Evolutionary conservation across 352 stramenopile species (phyloP).

Genomic region (Phytophthora idaei): DNA sequence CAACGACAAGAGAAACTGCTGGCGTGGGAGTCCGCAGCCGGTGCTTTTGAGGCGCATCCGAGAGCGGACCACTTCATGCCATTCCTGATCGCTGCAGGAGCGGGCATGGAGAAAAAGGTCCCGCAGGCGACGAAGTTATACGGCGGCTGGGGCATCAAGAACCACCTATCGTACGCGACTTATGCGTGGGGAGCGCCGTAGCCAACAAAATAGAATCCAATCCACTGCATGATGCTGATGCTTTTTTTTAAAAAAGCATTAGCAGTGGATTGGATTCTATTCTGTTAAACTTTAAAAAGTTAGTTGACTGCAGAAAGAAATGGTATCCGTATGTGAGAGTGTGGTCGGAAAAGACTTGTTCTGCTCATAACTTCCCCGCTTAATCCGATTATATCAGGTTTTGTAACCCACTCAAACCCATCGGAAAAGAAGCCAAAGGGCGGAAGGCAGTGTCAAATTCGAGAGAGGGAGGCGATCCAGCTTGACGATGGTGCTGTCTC

Average conservation of each 20-base stretch:
- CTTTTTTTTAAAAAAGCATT: no score
- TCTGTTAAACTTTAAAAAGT: not conserved
- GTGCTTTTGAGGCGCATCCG: slow-evolving; percentile 43
- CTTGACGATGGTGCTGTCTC: slow-evolving; percentile 44
- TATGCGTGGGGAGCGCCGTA: slow-evolving; percentile 32
- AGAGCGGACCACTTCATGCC: slow-evolving; percentile 64
- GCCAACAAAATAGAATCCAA: no score
- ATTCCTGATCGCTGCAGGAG: slow-evolving; percentile 56
- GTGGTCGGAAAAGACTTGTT: no score
- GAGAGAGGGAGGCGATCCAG: slow-evolving; percentile 8
- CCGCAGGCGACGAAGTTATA: slow-evolving; percentile 40
- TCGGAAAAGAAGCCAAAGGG: slow-evolving; percentile 9
- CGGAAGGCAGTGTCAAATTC: not conserved
- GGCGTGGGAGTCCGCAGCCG: slow-evolving; percentile 46
- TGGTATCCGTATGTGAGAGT: not conserved
- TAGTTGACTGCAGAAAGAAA: not conserved
- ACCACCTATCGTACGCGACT: slow-evolving; percentile 47
- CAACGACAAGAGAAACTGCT: slow-evolving; percentile 48
- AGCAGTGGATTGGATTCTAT: no score
- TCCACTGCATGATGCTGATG: no score
- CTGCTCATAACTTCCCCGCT: not conserved
- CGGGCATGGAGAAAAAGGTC: slow-evolving; percentile 49
- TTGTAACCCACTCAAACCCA: slow-evolving; percentile 18
- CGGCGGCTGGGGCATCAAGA: slow-evolving; percentile 40
- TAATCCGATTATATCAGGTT: slow-evolving; percentile 18